phyloP scores from a whole-genome alignment of 192 early-diverging fungal species.

The Rhizoclosmatium sp. region DNA sequence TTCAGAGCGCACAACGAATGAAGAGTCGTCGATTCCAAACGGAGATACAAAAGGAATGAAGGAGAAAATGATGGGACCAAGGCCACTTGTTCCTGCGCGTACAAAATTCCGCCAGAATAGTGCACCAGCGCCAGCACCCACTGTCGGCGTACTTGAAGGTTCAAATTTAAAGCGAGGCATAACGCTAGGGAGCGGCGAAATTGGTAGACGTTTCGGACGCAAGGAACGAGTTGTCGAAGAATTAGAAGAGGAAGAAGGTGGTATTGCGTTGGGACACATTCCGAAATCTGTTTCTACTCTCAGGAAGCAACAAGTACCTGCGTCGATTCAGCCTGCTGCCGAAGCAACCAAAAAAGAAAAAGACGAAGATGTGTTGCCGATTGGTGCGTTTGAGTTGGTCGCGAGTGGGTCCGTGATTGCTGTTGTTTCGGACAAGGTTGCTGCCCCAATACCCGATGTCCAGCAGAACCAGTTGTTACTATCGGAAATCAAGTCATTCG shows the following conservation, averaged over 20 bases:
- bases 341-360: too few relatives aligned
- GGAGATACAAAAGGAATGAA: not conserved
- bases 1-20: not conserved
- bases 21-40: not conserved
- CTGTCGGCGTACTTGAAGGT: not conserved
- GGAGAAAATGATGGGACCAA: not conserved
- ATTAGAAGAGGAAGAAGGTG: not conserved
- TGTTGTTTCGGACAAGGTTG: too few relatives aligned
- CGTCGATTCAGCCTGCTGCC: too few relatives aligned
- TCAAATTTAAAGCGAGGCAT: not conserved
- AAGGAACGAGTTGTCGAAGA: not conserved
- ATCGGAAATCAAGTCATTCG: too few relatives aligned
- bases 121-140: not conserved
- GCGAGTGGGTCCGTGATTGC: too few relatives aligned
- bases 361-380: too few relatives aligned
- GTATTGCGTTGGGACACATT: not conserved
- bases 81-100: not conserved
- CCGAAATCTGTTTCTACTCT: not conserved
- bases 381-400: too few relatives aligned
- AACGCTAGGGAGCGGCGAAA: not conserved
- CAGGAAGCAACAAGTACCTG: too few relatives aligned
- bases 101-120: not conserved
- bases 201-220: not conserved
- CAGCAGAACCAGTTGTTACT: too few relatives aligned
- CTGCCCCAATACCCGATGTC: too few relatives aligned